Evolutionary conservation across 1,139 yeast genomes (phyloP), one percentile per base, ranked within the genome.

Genomic region (Wickerhamiella pararugosa): DNA sequence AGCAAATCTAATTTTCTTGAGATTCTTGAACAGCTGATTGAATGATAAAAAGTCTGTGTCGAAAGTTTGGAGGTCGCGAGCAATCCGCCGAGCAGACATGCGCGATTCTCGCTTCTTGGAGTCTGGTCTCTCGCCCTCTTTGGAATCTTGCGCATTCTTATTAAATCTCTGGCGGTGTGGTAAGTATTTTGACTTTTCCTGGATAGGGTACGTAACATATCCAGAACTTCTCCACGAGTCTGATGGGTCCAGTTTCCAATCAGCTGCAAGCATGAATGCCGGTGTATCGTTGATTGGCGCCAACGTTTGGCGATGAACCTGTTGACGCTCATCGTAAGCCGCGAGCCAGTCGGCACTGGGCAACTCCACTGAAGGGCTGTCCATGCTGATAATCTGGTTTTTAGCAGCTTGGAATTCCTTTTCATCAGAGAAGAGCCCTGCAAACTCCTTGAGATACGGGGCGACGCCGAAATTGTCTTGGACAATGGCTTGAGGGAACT

Each of bases 1-100:
- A 0, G 97, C 96, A 67, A 87, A 87, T 11, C 92, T 80, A 8
- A 90, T 96, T 0, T 95, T 94, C 58, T 90, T 90, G 7, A 46
- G 36, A 7, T 39, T 34, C 6, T 39, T 38, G 35, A 25, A n/a
- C n/a, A 32, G 11, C 29, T 38, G 32, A 9, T 32, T 32, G 29
- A 26, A 25, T 7, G 36, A 34, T 31, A 43, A 15, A 6, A 44
- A 29, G 33, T 36, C 39, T 5, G 39, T 29, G 6, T 36, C 39
- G 21, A 36, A 36, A 6, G 39, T 29, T 11, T 28, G 29, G 3
- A 36, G 10, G 11, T 29, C 41, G 28, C 36, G 36, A 4, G 43
- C 37, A 7, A 29, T 26, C 4, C 37, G 29, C 10, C 42, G 37
- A 8, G 29, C 32, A n/a, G 25, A 15, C 27, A 21, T 10, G 5